Evolutionary conservation across 2,329 filamentous ascomycete genomes (phyloP), one percentile per base, ranked within the genome.

Genomic region (Blumeria hordei): DNA sequence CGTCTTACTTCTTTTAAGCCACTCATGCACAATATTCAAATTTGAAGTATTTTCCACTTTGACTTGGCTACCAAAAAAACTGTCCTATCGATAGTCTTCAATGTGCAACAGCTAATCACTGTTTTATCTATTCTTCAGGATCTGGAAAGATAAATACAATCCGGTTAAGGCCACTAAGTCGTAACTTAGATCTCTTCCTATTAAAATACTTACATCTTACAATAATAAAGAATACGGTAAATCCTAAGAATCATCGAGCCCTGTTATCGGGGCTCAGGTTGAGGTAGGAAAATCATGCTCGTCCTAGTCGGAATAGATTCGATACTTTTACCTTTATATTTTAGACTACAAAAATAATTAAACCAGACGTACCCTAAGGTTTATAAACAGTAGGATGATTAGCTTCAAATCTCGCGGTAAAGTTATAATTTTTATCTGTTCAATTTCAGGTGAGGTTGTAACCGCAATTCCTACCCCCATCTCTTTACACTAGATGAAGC

Each of bases 61-160:
- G n/a, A 11, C n/a, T 41, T 45, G 43, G 9, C 10, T 45, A 10
- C n/a, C n/a, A 10, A 8, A 45, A 6, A 8, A 11, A 18, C 3
- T 7, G 28, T 18, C 28, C 3, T 6, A 21, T n/a, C 16, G 14
- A 18, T 6, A 21, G 28, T 21, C n/a, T 21, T 21, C 18, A 9
- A 43, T 9, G 18, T 9, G 6, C 18, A 14, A 43, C 39, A 6
- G 18, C 28, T 16, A 6, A 45, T 45, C 18, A 6, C 9, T 8
- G 11, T 45, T n/a, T 21, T 45, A 45, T 21, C 16, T 21, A 28
- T 44, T 41, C 54, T 53, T 47, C 50, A 70, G 70, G 88, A 95
- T 96, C 65, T 95, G 90, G 87, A 96, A 96, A 68, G 88, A 94
- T 59, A 96, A 96, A 70, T 95, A 96, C 70, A 76, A 76, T 63